Conservation (phyloP, 345 rosid species). For the Barbarea vulgaris region DNA sequence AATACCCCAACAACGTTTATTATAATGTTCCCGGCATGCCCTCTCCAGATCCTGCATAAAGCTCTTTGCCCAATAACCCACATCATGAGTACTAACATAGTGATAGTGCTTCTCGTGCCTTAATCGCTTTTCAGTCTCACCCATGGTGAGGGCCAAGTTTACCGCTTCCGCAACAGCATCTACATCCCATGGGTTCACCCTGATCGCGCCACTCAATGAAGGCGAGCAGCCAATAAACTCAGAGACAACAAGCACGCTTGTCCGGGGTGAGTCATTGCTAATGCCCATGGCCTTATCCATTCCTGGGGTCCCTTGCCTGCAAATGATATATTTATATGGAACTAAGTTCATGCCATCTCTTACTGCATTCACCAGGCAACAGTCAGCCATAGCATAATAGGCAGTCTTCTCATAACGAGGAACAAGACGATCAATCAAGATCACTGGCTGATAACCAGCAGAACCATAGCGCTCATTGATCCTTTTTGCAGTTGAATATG, state of each 20-base stretch:
- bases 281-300: conserved; percentile 61
- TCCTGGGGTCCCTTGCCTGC: conserved; percentile 71
- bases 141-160: conserved; percentile 54
- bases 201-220: conserved; percentile 79
- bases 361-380: conserved; percentile 81
- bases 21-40: conserved; percentile 72
- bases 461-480: conserved; percentile 67
- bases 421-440: conserved; percentile 69
- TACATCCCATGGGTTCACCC: conserved; percentile 84
- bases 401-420: conserved; percentile 82
- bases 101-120: conserved; percentile 82
- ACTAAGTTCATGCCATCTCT: conserved; percentile 91
- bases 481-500: conserved; percentile 58
- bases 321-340: conserved; percentile 72
- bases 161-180: conserved; percentile 80
- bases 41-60: conserved; percentile 72
- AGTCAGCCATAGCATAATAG: conserved; percentile 76
- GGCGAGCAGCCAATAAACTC: conserved; percentile 89
- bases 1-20: conserved; percentile 78
- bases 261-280: conserved; percentile 48
- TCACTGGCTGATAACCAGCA: conserved; percentile 59
- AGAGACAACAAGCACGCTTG: conserved; percentile 83
- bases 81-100: conserved; percentile 72
- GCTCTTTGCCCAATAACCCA: conserved; percentile 79
- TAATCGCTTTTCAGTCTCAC: conserved; percentile 63